Percentiles rank a stretch among this genome's conserved stretches.
phyloP scores from a whole-genome alignment of 306 rosid species.

The Fagus crenata region DNA sequence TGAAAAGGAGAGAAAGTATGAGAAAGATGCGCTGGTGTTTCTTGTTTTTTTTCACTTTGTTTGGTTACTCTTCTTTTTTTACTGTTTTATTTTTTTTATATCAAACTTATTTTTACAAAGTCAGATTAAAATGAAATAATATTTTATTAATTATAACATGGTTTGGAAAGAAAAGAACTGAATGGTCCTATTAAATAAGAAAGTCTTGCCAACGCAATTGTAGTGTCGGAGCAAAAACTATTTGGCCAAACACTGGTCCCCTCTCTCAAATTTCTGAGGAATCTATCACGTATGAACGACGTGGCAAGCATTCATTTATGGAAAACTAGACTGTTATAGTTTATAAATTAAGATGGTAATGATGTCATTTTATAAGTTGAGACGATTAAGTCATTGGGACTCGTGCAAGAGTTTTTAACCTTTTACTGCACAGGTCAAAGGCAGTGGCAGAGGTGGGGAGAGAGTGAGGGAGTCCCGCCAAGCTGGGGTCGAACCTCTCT shows the following conservation, averaged over 20 bases:
- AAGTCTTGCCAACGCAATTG: no score
- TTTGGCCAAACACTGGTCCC: neutral
- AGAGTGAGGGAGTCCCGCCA: constrained; percentile 3
- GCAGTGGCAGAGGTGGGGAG: constrained; percentile 2
- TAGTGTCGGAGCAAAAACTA: no score
- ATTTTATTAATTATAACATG: no score
- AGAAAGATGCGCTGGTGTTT: constrained; percentile 52
- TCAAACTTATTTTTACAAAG: neutral
- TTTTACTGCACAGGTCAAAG: constrained; percentile 35
- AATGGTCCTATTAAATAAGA: no score
- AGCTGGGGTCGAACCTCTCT: constrained; percentile 17
- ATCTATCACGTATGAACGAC: neutral
- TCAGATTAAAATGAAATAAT: neutral
- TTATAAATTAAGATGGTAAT: constrained; percentile 3
- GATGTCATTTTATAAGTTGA: neutral
- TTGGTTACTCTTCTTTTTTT: constrained; percentile 26
- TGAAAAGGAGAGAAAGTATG: constrained; percentile 73
- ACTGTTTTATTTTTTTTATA: neutral
- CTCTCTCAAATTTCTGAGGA: neutral
- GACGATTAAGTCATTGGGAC: constrained; percentile 7
- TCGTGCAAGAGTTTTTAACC: constrained; percentile 10
- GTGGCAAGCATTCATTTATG: neutral
- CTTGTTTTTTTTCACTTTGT: constrained; percentile 45
- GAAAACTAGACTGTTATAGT: constrained; percentile 1
- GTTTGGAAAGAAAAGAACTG: no score